Evolutionary conservation across 2,329 filamentous ascomycete species (phyloP).

Genomic region (Diaporthe ilicicola): DNA sequence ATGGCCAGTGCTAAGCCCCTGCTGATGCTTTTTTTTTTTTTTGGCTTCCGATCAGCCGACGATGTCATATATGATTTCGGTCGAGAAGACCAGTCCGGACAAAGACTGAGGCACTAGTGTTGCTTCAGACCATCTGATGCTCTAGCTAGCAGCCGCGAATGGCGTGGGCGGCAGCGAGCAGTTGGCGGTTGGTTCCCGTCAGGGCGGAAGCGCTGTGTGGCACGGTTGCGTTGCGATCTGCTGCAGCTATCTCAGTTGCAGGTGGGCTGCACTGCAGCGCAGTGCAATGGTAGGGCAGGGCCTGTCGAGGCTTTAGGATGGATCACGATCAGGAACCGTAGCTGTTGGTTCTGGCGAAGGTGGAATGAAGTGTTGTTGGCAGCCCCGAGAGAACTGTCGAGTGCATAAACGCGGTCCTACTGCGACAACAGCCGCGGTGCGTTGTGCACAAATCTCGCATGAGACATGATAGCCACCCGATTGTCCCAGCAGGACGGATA

Average conservation of each 20-base stretch:
- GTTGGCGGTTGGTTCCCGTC: slow-evolving; percentile 25
- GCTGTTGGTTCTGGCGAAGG: not conserved
- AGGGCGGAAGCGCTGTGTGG: slow-evolving; percentile 26
- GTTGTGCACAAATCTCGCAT: not conserved
- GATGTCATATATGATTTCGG: not conserved
- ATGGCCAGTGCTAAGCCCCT: not conserved
- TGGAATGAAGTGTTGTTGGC: not conserved
- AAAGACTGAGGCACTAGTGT: not conserved
- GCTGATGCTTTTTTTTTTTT: not conserved
- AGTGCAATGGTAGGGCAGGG: not conserved
- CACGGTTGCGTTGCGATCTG: slow-evolving; percentile 10
- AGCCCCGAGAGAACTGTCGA: not conserved
- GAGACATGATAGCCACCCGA: slow-evolving; percentile 3
- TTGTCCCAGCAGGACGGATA: slow-evolving; percentile 20
- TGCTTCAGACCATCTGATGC: not conserved
- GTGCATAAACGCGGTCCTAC: slow-evolving; percentile 10
- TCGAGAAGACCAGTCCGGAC: not conserved
- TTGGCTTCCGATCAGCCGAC: slow-evolving; percentile 7
- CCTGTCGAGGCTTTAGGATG: not conserved
- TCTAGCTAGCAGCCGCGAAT: not conserved
- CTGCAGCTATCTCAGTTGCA: slow-evolving; percentile 14
- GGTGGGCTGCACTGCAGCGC: not conserved
- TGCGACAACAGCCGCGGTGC: slow-evolving; percentile 16
- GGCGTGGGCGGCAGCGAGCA: slow-evolving; percentile 3
- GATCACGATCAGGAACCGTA: not conserved